Evolutionary conservation across 345 rosid genomes (phyloP), one percentile per base, ranked within the genome.

Genomic region (Kernera saxatilis): DNA sequence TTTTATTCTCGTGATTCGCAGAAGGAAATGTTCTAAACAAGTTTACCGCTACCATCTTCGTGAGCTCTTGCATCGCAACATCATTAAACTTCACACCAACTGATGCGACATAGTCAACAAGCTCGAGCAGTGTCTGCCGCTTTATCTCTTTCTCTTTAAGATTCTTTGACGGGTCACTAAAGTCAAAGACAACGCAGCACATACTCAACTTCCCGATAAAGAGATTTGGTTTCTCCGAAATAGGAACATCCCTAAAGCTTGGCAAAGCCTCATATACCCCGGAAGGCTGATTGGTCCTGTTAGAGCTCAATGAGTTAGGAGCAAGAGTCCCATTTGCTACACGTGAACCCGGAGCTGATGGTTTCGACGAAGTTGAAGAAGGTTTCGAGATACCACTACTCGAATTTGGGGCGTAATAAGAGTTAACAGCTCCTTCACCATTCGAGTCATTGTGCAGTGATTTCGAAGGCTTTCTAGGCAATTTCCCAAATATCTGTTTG

Each of bases 111-210:
- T 88, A 87, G 70, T 91, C 97, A 51, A 88, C 87, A 26, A 91
- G 85, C 83, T 91, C 97, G 5, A 85, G 78, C 63, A 91, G 39
- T 1, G 89, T 91, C 83, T 87, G 95, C 53, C 89, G 67, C 72
- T 91, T 91, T 23, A 88, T 74, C 49, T 91, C 97, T 72, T 91
- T 91, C 76, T 91, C 95, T 54, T 82, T 88, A 39, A 83, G 48
- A 69, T 86, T 79, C 83, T 85, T 91, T 2, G 89, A 79, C 0
- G 85, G 84, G 69, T 88, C 89, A 46, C 58, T 74, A 70, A 91
- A 91, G 55, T 91, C 91, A 70, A 87, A 87, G n/a, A 82, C 78
- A 39, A 77, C 74, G 37, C 91, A 87, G 70, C 97, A 91, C 74
- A 84, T 58, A 69, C 67, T 78, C 77, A 84, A 44, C 71, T 91